phyloP scores from a whole-genome alignment of 2,329 filamentous ascomycete genomes.

The Lojkania enalia region DNA sequence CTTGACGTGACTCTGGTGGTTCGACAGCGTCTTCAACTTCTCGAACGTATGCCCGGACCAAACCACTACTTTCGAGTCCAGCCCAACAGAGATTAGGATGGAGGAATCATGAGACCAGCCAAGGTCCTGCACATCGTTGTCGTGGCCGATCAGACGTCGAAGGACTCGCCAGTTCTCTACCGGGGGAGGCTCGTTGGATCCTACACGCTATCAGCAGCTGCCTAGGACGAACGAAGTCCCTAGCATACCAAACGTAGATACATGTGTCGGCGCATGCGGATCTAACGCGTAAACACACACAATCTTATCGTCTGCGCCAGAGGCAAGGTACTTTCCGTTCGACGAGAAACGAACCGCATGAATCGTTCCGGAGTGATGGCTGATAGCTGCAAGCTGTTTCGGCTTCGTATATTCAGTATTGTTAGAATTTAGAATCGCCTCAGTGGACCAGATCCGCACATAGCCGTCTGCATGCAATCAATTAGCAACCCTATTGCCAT shows the following conservation, averaged over 20 bases:
- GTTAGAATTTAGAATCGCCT: conserved; percentile 82
- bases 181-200: conserved; percentile 84
- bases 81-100: conserved; percentile 89
- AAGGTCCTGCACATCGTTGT: conserved; percentile 97
- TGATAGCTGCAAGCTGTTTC: conserved; percentile 95
- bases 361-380: conserved; percentile 96
- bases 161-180: conserved; percentile 98
- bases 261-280: conserved; percentile 73
- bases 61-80: conserved; percentile 97
- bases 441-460: conserved; percentile 96
- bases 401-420: conserved; percentile 74
- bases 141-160: conserved; percentile 89
- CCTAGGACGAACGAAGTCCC: background rate
- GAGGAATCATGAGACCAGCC: conserved; percentile 97
- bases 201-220: conserved; percentile 44
- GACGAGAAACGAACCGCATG: conserved; percentile 96
- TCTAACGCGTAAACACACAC: conserved; percentile 96
- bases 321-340: conserved; percentile 92
- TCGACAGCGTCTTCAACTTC: conserved; percentile 89
- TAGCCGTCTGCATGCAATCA: conserved; percentile 70
- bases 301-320: conserved; percentile 97
- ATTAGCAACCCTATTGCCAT: conserved; percentile 21
- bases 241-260: conserved; percentile 73
- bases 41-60: conserved; percentile 99
- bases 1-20: conserved; percentile 97